Evolutionary conservation across 2,329 filamentous ascomycete genomes (phyloP), one percentile per base, ranked within the genome.

Genomic region (Escovopsis sp.): DNA sequence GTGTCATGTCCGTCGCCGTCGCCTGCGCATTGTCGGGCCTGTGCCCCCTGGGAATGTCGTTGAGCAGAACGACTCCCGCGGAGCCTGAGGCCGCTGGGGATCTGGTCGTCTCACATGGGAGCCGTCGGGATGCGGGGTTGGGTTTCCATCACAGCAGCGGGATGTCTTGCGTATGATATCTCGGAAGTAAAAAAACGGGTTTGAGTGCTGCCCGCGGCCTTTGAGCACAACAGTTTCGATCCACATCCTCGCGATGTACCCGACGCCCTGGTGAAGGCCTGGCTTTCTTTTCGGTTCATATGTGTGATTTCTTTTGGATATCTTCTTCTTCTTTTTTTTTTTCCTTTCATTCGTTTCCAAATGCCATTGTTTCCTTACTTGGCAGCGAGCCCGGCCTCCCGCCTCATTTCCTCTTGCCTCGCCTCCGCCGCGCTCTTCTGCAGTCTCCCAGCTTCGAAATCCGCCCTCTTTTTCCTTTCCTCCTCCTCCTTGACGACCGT

Each of bases 401-500:
- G 64, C 47, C 68, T 63, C 65, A 72, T 64, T 41, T 69, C 65
- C 45, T 71, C 67, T 47, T 63, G 59, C 45, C 61, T 61, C 27
- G 61, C 53, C 43, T 64, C 62, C 5, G 63, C 60, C 47, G 71
- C 66, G 15, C 61, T 57, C 29, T 61, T 60, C 29, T 57, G 55
- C 41, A 57, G 59, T 46, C 57, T 55, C 14, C 53, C 57, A 30
- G 62, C 61, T 4, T 54, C 50, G 6, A 60, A 47, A 4, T 57
- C 57, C 9, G 56, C 58, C 49, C 61, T 57, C 50, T 57, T 65
- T 43, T 58, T 63, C 40, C 55, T 57, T 49, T 65, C 62, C 41
- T 66, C 62, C 35, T 67, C 67, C 42, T 71, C 68, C 43, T 68
- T 65, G 38, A 71, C 63, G 4, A 72, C 69, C 33, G 65, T 53